Percentiles rank a stretch among this genome's conserved stretches.
Evolutionary conservation across 2,329 filamentous ascomycete species (phyloP).

Genomic region (Huntiella omanensis): DNA sequence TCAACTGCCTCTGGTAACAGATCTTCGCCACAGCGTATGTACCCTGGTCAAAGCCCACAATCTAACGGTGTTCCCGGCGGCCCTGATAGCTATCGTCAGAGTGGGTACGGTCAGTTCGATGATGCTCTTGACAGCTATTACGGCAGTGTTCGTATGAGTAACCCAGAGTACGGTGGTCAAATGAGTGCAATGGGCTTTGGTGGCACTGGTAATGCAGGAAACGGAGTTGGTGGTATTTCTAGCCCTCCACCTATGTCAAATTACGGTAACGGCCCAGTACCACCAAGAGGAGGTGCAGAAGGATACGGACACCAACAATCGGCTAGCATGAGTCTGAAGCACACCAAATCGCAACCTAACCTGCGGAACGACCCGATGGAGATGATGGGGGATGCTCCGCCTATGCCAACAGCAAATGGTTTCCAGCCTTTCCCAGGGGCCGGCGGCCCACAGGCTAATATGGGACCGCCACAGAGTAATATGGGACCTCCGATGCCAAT

Average conservation of each 20-base stretch:
- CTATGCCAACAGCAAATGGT: conserved; percentile 18
- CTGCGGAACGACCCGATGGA: conserved; percentile 47
- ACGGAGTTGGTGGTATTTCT: conserved; percentile 1
- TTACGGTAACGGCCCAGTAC: conserved; percentile 6
- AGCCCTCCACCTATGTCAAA: conserved; percentile 9
- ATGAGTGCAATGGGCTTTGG: conserved; percentile 7
- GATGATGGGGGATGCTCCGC: conserved; percentile 46
- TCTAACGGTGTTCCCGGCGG: conserved; percentile 14
- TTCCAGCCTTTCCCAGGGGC: conserved; percentile 6
- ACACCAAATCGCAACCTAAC: conserved; percentile 50
- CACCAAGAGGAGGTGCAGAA: conserved; percentile 1
- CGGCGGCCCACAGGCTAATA: neutral
- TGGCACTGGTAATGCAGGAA: conserved; percentile 8
- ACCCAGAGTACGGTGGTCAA: conserved; percentile 14
- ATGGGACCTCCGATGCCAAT: neutral
- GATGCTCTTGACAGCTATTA: conserved; percentile 16
- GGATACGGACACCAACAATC: neutral
- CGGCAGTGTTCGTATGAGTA: conserved; percentile 14
- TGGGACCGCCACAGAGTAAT: neutral
- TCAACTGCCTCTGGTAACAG: conserved; percentile 35
- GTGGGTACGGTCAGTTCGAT: conserved; percentile 12
- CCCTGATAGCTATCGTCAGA: conserved; percentile 10
- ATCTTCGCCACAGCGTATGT: conserved; percentile 33
- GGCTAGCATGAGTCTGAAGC: conserved; percentile 34
- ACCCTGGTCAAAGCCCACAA: conserved; percentile 24